Conservation (phyloP, 2,329 filamentous ascomycete genomes). For the Penicillium capsulatum region DNA sequence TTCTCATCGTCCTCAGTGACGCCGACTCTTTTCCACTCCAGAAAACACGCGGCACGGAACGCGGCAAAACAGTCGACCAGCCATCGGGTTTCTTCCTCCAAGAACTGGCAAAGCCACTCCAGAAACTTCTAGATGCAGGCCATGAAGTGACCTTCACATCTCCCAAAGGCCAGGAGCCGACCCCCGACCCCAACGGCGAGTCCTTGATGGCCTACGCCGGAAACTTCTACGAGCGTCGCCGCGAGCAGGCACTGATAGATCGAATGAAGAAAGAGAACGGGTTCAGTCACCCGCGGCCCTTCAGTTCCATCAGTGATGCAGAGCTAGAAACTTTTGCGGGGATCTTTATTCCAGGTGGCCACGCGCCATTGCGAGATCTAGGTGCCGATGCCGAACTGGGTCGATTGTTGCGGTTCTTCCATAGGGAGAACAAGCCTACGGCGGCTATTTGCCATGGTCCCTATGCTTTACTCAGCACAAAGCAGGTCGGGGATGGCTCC, state of each 20-base stretch:
- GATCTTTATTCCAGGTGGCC: slow-evolving; percentile 46
- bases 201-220: slow-evolving; percentile 43
- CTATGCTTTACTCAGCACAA: slow-evolving; percentile 45
- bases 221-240: slow-evolving; percentile 44
- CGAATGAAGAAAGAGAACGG: slow-evolving; percentile 46
- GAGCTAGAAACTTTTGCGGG: slow-evolving; percentile 40
- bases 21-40: slow-evolving; percentile 38
- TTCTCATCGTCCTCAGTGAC: slow-evolving; percentile 46
- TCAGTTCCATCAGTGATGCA: slow-evolving; percentile 38
- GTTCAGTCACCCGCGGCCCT: slow-evolving; percentile 37
- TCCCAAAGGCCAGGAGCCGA: slow-evolving; percentile 41
- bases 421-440: slow-evolving; percentile 41
- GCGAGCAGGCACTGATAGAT: slow-evolving; percentile 42
- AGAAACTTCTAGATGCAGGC: slow-evolving; percentile 34
- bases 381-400: slow-evolving; percentile 43
- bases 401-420: slow-evolving; percentile 42
- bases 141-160: slow-evolving; percentile 48
- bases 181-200: slow-evolving; percentile 42
- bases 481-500: slow-evolving; percentile 33
- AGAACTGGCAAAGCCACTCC: slow-evolving; percentile 39
- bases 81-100: slow-evolving; percentile 39
- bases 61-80: slow-evolving; percentile 25
- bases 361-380: slow-evolving; percentile 44
- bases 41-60: slow-evolving; percentile 23
- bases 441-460: slow-evolving; percentile 48